A percentile compares a stretch with the other conserved stretches of the same genome.
phyloP scores from a whole-genome alignment of 306 rosid genomes.

The Casuarina cunninghamiana region DNA sequence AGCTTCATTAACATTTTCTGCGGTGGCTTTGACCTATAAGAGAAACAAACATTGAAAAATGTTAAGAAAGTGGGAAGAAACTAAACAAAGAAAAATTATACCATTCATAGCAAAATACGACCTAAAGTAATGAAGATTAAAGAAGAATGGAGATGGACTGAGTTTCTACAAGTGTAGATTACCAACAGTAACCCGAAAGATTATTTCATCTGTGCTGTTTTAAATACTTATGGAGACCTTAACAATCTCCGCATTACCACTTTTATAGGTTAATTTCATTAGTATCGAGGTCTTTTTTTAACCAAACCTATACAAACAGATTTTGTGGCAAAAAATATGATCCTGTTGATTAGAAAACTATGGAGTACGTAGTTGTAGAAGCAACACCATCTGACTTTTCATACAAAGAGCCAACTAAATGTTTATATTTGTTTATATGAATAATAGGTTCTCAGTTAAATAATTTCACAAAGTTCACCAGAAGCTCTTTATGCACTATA shows the following conservation, averaged over 20 bases:
- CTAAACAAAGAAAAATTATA: neutral
- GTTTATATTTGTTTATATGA: neutral
- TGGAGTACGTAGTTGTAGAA: neutral
- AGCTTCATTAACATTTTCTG: constrained; percentile 83
- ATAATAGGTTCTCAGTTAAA: neutral
- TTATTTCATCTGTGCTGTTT: neutral
- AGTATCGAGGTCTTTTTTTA: neutral
- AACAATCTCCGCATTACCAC: neutral
- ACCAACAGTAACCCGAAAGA: neutral
- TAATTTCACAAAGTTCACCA: too few relatives aligned
- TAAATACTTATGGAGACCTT: neutral
- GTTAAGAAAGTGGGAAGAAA: neutral
- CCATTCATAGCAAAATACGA: neutral
- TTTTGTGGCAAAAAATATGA: neutral
- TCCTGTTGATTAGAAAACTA: neutral
- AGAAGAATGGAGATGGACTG: neutral
- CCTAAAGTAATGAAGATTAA: neutral
- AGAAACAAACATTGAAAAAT: constrained; percentile 14
- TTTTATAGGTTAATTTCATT: neutral
- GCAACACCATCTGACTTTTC: neutral
- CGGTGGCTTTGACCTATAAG: constrained; percentile 81
- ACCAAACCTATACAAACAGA: neutral
- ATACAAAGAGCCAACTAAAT: neutral
- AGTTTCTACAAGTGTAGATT: neutral
- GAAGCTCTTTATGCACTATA: too few relatives aligned